These are phyloP conservation scores for Pisolithus albus DNA, from an alignment of 768 basidiomycete species.

Conservation along the genomic window DNA sequence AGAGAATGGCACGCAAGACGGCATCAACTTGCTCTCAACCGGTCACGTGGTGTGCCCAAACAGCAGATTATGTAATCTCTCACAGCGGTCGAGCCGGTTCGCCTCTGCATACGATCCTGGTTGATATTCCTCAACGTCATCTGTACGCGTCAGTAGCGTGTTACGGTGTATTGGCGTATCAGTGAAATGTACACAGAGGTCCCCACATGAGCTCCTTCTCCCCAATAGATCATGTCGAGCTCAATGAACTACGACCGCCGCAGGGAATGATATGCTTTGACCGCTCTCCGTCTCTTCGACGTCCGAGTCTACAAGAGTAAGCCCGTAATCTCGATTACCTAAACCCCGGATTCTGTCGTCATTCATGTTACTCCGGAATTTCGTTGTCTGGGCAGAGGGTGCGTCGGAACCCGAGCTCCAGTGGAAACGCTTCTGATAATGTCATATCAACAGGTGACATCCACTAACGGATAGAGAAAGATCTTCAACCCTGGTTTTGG, in stretches of 20 bases:
- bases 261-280: constrained; percentile 73
- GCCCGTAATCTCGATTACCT: constrained; percentile 18
- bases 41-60: not conserved
- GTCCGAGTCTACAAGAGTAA: constrained; percentile 62
- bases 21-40: not conserved
- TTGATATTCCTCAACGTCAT: constrained; percentile 2
- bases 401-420: not conserved
- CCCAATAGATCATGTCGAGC: constrained; percentile 48
- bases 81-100: constrained; percentile 14
- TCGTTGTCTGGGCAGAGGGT: constrained; percentile 38
- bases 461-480: constrained; percentile 47
- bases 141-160: constrained; percentile 20
- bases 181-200: constrained; percentile 24
- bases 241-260: constrained; percentile 71
- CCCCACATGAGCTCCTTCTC: constrained; percentile 46
- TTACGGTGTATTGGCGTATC: not conserved
- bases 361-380: constrained; percentile 22
- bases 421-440: constrained; percentile 9
- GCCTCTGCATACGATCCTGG: not conserved
- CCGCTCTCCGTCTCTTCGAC: constrained; percentile 77
- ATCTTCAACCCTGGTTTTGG: constrained; percentile 53
- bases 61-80: not conserved
- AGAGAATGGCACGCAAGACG: constrained; percentile 18
- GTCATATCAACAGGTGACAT: constrained; percentile 23
- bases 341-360: constrained; percentile 16